Evolutionary conservation across 2,329 filamentous ascomycete species (phyloP).

Genomic region (Aspergillus felis): DNA sequence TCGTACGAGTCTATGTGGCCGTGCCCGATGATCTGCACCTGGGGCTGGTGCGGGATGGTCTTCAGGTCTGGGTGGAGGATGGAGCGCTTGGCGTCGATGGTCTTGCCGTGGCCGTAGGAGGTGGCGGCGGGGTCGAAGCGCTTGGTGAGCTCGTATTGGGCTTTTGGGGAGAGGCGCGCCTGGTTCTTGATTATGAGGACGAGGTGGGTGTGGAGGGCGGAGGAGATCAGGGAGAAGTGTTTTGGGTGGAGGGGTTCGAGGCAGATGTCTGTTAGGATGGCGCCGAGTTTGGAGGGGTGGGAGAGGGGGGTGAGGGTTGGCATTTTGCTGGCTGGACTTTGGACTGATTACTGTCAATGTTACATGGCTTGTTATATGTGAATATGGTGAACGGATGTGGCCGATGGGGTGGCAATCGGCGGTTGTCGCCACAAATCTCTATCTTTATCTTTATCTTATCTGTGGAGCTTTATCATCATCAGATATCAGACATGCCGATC

Average conservation of each 20-base stretch:
- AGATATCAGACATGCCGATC: too few relatives aligned
- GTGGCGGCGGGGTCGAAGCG: conserved; percentile 65
- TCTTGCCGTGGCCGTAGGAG: conserved; percentile 73
- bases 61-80: conserved; percentile 77
- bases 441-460: too few relatives aligned
- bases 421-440: too few relatives aligned
- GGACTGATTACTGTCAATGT: too few relatives aligned
- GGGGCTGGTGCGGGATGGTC: conserved; percentile 73
- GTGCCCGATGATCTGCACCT: conserved; percentile 77
- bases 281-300: conserved; percentile 20
- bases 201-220: conserved; percentile 64
- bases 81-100: conserved; percentile 60
- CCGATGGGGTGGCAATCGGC: too few relatives aligned
- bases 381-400: too few relatives aligned
- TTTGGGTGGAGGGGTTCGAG: conserved; percentile 61
- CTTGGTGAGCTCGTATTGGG: conserved; percentile 70
- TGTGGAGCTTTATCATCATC: too few relatives aligned
- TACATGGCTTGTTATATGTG: too few relatives aligned
- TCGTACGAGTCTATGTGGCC: conserved; percentile 67
- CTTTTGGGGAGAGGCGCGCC: conserved; percentile 58
- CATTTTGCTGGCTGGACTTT: neutral
- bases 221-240: conserved; percentile 61
- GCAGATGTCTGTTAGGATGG: conserved; percentile 52
- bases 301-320: neutral
- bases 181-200: conserved; percentile 70